Percentiles rank a stretch among this genome's conserved stretches.
These are phyloP conservation scores for Adansonia madagascariensis DNA, from an alignment of 441 rosid genomes.

Conservation along the genomic window DNA sequence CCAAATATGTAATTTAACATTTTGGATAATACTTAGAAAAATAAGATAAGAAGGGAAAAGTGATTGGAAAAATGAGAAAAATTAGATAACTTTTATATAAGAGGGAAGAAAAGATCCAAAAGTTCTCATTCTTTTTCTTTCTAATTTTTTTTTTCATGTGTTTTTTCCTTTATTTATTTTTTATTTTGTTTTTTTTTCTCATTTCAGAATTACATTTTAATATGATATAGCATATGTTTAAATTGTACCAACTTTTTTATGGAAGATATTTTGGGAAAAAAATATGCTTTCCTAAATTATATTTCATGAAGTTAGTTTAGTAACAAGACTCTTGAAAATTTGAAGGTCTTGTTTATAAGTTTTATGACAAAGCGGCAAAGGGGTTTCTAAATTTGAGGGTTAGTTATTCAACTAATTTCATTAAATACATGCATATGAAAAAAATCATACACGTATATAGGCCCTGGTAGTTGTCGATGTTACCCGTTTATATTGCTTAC, in stretches of 20 bases:
- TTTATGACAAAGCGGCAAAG: not conserved
- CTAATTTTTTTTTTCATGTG: not conserved
- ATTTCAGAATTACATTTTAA: no score
- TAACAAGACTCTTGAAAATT: not conserved
- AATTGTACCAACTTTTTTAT: not conserved
- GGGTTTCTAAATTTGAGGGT: not conserved
- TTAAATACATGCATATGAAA: not conserved
- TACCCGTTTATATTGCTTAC: no score
- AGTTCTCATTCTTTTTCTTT: not conserved
- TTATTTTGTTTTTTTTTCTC: not conserved
- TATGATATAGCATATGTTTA: not conserved
- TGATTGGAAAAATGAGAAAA: not conserved
- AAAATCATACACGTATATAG: not conserved
- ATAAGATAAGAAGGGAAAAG: not conserved
- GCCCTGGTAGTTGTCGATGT: no score
- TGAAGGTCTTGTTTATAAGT: not conserved
- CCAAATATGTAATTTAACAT: not conserved
- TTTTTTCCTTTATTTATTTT: no score
- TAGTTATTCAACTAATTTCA: not conserved
- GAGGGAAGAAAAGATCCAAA: not conserved
- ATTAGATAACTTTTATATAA: not conserved
- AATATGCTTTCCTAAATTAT: not conserved
- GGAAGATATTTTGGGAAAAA: not conserved
- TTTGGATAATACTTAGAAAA: not conserved
- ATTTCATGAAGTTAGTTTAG: not conserved